Evolutionary conservation across 202 grass and related monocot genomes (phyloP), one percentile per base, ranked within the genome.

Genomic region (Alloteropsis angusta): DNA sequence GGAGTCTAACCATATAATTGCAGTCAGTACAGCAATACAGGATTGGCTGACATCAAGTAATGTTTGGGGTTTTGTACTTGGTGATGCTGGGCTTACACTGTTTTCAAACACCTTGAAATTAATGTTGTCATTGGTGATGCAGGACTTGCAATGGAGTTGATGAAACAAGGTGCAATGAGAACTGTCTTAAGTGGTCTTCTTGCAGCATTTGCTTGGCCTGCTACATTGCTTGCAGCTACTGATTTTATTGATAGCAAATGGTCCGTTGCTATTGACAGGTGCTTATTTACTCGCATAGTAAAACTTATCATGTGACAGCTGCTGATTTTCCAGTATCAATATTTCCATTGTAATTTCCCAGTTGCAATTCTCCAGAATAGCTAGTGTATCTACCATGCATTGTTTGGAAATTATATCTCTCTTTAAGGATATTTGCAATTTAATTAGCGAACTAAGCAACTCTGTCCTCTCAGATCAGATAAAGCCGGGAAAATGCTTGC

Each of bases 191-290:
- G 87, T 84, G 82, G 88, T 36, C 83, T 97, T 78, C 39, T 97
- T 44, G 80, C 89, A 60, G 94, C 94, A 68, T 84, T 97, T 81
- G 94, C 91, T 57, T 92, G 84, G 79, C 91, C 91, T 12, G 91
- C 94, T 80, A 89, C 77, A 18, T 81, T 97, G 47, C 91, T 97
- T 73, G 74, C 88, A 21, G 94, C 94, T 78, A 88, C 89, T 34
- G 91, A 97, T 90, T 93, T 91, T 50, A 97, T 97, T 60, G 94
- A 97, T 72, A 97, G 94, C 81, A 97, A 97, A 90, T 97, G 94
- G 94, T 86, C 88, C 6, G 78, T 97, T 83, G 91, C 94, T 84
- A 97, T 97, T 58, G 89, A 97, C 39, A 97, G 94, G 94, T 97
- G 65, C n/a, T 23, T 82, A 45, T 75, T 81, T 78, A 72, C 22